These are phyloP conservation scores for Venturia pyrina DNA, from an alignment of 2,329 filamentous ascomycete genomes.

Conservation along the genomic window DNA sequence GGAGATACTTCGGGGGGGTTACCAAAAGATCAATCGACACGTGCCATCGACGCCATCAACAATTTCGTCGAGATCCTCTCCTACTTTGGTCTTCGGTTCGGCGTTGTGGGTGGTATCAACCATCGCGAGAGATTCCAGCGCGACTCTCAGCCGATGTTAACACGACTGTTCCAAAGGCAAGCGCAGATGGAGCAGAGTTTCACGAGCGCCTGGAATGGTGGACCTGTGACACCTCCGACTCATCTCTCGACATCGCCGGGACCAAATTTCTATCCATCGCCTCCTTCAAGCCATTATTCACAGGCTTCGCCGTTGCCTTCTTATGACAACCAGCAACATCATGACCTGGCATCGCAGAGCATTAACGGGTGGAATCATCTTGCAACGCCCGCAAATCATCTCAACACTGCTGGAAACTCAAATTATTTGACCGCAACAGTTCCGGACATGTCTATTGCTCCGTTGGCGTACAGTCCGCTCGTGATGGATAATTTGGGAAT, in stretches of 20 bases:
- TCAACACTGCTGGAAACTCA: neutral
- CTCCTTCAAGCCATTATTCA: conserved; percentile 9
- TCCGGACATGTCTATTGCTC: conserved; percentile 3
- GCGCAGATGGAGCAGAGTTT: neutral
- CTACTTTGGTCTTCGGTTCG: conserved; percentile 37
- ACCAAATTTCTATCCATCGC: conserved; percentile 11
- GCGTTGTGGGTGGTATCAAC: conserved; percentile 30
- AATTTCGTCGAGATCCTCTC: conserved; percentile 36
- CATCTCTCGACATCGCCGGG: conserved; percentile 2
- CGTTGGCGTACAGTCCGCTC: neutral
- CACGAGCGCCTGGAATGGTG: neutral
- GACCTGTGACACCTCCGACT: conserved; percentile 7
- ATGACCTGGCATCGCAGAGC: neutral
- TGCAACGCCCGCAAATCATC: neutral
- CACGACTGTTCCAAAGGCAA: conserved; percentile 8
- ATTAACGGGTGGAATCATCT: neutral
- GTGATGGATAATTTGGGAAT: conserved; percentile 13
- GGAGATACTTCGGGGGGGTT: conserved; percentile 16
- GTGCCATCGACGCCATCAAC: conserved; percentile 38
- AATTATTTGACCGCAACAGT: neutral
- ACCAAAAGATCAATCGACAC: conserved; percentile 27
- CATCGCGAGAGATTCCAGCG: conserved; percentile 39
- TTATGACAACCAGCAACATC: conserved; percentile 2
- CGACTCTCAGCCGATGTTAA: conserved; percentile 7
- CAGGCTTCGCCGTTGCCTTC: neutral